These are phyloP conservation scores for Diospyros kaki DNA, from an alignment of 148 eudicot genomes.

Conservation along the genomic window DNA sequence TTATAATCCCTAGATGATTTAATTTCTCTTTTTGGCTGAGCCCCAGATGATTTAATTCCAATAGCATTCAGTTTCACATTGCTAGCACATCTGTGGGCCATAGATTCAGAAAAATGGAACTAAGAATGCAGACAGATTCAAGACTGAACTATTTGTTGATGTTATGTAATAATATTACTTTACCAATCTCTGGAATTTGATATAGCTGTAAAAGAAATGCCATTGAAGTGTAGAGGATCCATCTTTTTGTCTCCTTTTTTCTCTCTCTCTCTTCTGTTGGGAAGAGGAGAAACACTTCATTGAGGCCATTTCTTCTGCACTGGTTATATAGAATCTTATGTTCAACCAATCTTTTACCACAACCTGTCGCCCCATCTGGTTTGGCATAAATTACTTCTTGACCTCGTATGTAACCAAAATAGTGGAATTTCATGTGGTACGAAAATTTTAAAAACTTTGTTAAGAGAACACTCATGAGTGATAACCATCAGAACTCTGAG, in stretches of 20 bases:
- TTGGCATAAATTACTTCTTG: background rate
- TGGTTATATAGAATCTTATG: background rate
- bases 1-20: no score
- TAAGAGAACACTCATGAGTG: background rate
- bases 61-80: background rate
- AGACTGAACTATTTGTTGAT: slow-evolving; percentile 1
- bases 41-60: background rate
- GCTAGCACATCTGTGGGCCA: background rate
- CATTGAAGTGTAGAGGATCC: slow-evolving; percentile 2
- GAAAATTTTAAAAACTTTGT: background rate
- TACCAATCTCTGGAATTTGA: background rate
- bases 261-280: background rate
- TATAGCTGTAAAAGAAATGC: background rate
- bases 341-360: background rate
- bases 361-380: background rate
- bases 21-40: no score
- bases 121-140: background rate
- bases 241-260: no score
- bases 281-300: background rate
- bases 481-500: background rate
- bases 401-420: background rate
- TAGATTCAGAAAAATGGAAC: slow-evolving; percentile 1
- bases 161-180: background rate
- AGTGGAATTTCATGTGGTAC: background rate
- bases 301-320: background rate